Evolutionary conservation across 345 rosid species (phyloP).

Genomic region (Aquilaria sinensis): DNA sequence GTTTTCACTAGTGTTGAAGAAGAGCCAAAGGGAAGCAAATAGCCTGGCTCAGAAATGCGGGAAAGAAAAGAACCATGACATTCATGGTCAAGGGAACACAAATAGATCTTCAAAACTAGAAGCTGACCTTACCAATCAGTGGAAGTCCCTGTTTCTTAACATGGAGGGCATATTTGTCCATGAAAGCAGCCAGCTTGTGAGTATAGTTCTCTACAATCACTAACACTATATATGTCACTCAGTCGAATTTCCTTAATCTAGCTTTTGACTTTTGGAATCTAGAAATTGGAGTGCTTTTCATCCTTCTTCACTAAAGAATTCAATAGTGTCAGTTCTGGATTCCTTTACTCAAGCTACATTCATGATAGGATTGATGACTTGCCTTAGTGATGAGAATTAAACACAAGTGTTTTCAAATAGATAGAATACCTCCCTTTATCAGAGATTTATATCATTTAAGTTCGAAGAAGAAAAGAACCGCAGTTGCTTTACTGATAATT

Average conservation of each 20-base stretch:
- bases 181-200: slow-evolving; percentile 77
- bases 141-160: slow-evolving; percentile 79
- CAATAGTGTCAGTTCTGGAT: background rate
- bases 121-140: slow-evolving; percentile 52
- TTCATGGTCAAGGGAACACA: slow-evolving; percentile 28
- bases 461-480: too few species aligned
- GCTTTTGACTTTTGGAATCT: background rate
- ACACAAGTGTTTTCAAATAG: too few species aligned
- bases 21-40: slow-evolving; percentile 75
- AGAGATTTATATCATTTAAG: too few species aligned
- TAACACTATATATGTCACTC: background rate
- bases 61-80: slow-evolving; percentile 36
- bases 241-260: background rate
- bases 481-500: too few species aligned
- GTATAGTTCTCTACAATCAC: slow-evolving; percentile 18
- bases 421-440: too few species aligned
- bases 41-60: slow-evolving; percentile 42
- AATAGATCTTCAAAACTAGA: slow-evolving; percentile 42
- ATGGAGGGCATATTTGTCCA: slow-evolving; percentile 59
- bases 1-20: slow-evolving; percentile 48
- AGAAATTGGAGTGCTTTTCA: background rate
- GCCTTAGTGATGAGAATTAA: too few species aligned
- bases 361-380: background rate
- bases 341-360: background rate
- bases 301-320: background rate